These are phyloP conservation scores for Stachybotrys chlorohalonatus DNA, from an alignment of 2,329 filamentous ascomycete species.

Conservation along the genomic window DNA sequence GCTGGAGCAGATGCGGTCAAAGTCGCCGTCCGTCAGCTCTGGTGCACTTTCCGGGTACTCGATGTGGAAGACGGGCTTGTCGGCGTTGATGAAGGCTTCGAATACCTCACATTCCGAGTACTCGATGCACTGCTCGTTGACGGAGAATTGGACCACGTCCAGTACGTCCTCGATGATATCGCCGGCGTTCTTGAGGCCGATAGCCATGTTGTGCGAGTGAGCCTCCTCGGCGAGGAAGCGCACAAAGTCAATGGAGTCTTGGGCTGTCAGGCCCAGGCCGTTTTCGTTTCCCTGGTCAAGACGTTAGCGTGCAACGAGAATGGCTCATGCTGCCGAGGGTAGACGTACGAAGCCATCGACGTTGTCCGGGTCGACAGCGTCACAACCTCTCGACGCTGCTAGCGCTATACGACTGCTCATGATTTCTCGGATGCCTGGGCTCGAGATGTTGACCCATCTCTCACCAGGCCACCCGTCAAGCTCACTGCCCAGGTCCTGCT, in stretches of 20 bases:
- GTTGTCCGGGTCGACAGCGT: conserved; percentile 63
- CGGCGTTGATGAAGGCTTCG: conserved; percentile 43
- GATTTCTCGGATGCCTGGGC: conserved; percentile 48
- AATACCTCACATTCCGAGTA: conserved; percentile 50
- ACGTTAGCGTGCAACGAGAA: neutral
- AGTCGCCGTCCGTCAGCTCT: conserved; percentile 15
- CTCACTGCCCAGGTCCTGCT: conserved; percentile 45
- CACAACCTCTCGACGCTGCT: conserved; percentile 52
- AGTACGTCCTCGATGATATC: conserved; percentile 41
- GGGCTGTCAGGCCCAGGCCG: conserved; percentile 46
- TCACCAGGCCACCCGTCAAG: conserved; percentile 58
- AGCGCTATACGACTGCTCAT: conserved; percentile 51
- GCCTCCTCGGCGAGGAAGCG: conserved; percentile 48
- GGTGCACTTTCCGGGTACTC: conserved; percentile 51
- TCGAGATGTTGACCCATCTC: conserved; percentile 53
- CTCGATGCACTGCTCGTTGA: conserved; percentile 60
- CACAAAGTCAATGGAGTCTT: conserved; percentile 49
- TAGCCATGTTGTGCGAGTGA: conserved; percentile 40
- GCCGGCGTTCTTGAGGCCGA: conserved; percentile 60
- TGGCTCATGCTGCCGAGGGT: neutral
- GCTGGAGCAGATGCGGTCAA: conserved; percentile 31
- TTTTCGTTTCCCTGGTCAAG: conserved; percentile 42
- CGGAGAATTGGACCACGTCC: conserved; percentile 50
- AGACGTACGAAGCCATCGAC: conserved; percentile 50
- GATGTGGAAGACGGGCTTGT: conserved; percentile 63